Evolutionary conservation across 768 basidiomycete genomes (phyloP), one percentile per base, ranked within the genome.

Genomic region (Infundibulicybe gibba): DNA sequence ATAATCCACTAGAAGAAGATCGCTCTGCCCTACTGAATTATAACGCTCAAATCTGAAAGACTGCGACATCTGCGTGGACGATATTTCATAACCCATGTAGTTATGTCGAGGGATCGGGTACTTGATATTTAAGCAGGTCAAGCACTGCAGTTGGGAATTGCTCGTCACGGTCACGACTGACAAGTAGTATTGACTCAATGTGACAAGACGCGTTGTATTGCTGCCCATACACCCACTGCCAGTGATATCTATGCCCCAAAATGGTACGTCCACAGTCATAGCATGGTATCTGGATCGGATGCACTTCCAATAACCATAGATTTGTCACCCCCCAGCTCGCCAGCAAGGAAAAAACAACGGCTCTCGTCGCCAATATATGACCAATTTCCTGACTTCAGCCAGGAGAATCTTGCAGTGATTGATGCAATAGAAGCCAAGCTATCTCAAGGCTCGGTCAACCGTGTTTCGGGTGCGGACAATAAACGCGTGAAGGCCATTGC

Each of bases 301-400:
- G 8, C 25, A 25, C 8, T 4, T 25, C 8, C 3, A 25, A 25
- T 25, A 25, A 25, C 35, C 31, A n/a, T 33, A 55, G 50, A 45
- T 40, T 54, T 50, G n/a, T 65, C 62, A 43, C 65, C 69, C 9
- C 61, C 65, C 47, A 59, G 56, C 35, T 78, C 76, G 5, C 78
- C 76, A n/a, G 57, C 67, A 9, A 67, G 69, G 34, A 87, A 87
- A 62, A 72, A 80, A 16, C 77, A 77, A 53, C 71, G 85, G 35
- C 71, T 85, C 21, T 83, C 83, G 0, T 85, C 84, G 0, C 83
- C 85, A 1, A 78, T 78, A 16, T 83, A 81, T 50, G 84, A 85
- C 50, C 75, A 75, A 51, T 56, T 78, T 17, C 64, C 51, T 6
- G 75, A 75, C 16, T 58, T 80, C 44, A 85, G 74, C 43, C 74